Base-by-base conservation (phyloP, 2,329 filamentous ascomycete genomes). In the Paecilomyces formosus region DNA sequence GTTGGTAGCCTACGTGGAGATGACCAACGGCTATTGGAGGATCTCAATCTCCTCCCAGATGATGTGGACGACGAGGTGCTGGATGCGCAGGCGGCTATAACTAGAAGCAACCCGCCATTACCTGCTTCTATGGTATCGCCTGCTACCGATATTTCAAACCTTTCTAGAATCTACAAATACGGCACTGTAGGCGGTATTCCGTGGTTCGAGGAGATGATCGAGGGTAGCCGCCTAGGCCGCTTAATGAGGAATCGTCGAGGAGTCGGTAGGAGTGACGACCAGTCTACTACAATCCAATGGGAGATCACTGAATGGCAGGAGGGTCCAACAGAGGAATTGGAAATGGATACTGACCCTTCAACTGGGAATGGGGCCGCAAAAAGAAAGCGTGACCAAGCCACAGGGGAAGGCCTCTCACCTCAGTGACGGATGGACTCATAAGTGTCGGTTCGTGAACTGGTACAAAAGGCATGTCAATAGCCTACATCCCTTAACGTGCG, bases 171-270 rank as follows among this genome's bases (percentile, higher is more conserved):
- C 57, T 72, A 73, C 58, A 61, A 79, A 66, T 66, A 66, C 4
- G 74, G 75, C 13, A 70, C 65, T 1, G 59, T 74, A 2, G 72
- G 74, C n/a, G 87, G 88, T 2, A 82, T 93, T 28, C 89, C 91
- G 0, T 96, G 91, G 90, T 93, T 96, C 65, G 90, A 96, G 65
- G 84, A 85, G 62, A 82, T 96, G 79, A 83, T 95, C 2, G 83
- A 89, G 66, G 87, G 90, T 57, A 92, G 89, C 64, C 81, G 80
- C 45, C 76, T 96, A 50, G 89, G 89, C 1, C 85, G 81, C 55
- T 79, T 88, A 72, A 85, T 85, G 70, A 83, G 84, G 64, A 82
- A 65, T 56, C 75, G 81, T 68, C 80, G 79, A 60, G 84, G 85
- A 15, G 82, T 82, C 58, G 82, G 85, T 26, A 75, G 80, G 33